Evolutionary conservation across 1,284 basidiomycete genomes (phyloP).

Genomic region (Marasmius oreades): DNA sequence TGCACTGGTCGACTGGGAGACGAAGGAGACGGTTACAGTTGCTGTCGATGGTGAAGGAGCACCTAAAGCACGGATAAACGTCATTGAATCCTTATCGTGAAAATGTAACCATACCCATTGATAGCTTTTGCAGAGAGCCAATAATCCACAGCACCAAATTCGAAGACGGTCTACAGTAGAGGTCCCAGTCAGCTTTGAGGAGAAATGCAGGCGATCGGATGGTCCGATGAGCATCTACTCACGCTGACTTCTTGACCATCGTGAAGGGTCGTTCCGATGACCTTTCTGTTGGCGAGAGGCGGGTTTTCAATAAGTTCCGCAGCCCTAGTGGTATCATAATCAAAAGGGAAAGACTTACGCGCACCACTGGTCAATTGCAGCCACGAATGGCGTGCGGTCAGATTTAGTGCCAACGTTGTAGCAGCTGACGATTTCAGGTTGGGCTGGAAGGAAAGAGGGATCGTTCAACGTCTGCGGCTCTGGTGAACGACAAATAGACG

Average conservation of each 20-base stretch:
- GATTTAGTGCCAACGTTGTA: not conserved
- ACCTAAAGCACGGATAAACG: not conserved
- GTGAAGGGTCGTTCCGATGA: no score
- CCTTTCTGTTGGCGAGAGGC: no score
- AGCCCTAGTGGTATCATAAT: no score
- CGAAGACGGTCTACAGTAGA: not conserved
- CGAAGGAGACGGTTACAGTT: slow-evolving; percentile 9
- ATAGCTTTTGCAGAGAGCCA: no score
- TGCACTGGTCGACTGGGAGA: slow-evolving; percentile 4
- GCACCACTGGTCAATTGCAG: not conserved
- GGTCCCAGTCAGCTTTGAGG: not conserved
- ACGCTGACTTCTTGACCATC: no score
- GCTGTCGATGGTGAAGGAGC: slow-evolving; percentile 1
- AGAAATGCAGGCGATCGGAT: no score
- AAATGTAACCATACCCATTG: no score
- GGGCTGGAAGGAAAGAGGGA: not conserved
- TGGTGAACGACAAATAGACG: no score
- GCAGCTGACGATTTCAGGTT: not conserved
- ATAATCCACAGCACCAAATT: not conserved
- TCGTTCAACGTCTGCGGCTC: no score
- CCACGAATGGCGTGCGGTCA: not conserved
- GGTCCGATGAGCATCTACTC: not conserved
- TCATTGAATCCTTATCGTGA: not conserved
- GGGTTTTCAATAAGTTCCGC: no score
- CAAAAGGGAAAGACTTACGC: no score